These are phyloP conservation scores for Colletotrichum filicis DNA, from an alignment of 2,329 filamentous ascomycete genomes.

Conservation along the genomic window DNA sequence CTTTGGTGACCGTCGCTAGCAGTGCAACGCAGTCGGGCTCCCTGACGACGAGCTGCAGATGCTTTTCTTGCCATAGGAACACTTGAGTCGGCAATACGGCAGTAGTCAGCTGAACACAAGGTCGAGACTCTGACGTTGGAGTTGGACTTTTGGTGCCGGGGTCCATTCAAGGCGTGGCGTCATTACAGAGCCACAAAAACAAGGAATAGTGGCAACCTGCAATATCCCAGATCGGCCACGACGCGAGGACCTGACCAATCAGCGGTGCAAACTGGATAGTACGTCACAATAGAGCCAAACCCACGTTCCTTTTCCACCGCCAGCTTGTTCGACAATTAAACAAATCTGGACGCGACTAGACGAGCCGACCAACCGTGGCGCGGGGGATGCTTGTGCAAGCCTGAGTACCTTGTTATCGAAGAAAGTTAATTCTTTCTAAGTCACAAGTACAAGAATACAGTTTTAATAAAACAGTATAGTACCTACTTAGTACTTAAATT, in stretches of 20 bases:
- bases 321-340: constrained; percentile 13
- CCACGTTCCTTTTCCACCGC: constrained; percentile 24
- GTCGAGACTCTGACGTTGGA: constrained; percentile 24
- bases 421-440: too few species aligned
- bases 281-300: constrained; percentile 16
- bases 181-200: constrained; percentile 33
- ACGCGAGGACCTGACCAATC: constrained; percentile 23
- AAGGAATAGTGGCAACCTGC: constrained; percentile 29
- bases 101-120: constrained; percentile 16
- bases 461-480: too few species aligned
- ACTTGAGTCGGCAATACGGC: constrained; percentile 11
- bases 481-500: too few species aligned
- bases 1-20: constrained; percentile 7
- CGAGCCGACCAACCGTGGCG: constrained; percentile 26
- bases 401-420: too few species aligned
- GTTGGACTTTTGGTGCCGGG: constrained; percentile 15
- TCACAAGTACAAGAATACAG: too few species aligned
- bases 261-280: constrained; percentile 15
- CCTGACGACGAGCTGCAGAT: constrained; percentile 19
- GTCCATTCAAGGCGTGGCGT: constrained; percentile 29
- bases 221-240: constrained; percentile 29
- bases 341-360: not conserved
- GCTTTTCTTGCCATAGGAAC: constrained; percentile 6
- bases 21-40: not conserved
- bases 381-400: constrained; percentile 17